Base-by-base conservation (phyloP, 768 basidiomycete genomes). In the Hericium coralloides region DNA sequence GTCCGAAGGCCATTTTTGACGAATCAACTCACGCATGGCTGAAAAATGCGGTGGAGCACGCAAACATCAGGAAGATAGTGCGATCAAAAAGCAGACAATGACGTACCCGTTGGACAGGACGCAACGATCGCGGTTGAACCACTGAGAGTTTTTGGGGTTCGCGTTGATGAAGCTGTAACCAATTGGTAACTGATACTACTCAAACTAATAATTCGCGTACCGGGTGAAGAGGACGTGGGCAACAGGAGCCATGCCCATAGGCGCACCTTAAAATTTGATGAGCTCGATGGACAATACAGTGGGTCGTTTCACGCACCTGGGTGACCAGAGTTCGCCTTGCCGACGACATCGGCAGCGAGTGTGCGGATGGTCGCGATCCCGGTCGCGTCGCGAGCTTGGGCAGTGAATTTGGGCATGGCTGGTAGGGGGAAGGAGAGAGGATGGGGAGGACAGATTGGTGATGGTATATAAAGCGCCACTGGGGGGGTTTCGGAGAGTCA, bases 61-160 rank as follows among this genome's bases (percentile, higher is more conserved):
- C 43, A 47, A 15, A 5, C 7, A 2, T 31, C 31, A 31, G 31
- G 6, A 9, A 31, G 10, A 31, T 9, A 31, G 31, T 8, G 2
- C 26, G 26, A 31, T 4, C 26, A 31, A 2, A 15, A 39, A 25
- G 45, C 25, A 36, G 12, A 36, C 18, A 39, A 51, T 31, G 10
- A 73, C 87, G 63, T 72, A 93, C 84, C 93, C 93, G 68, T 95
- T 95, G 62, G 94, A 97, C 63, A 97, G 84, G 59, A 98, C 94
- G 66, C 95, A 98, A 73, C 94, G 87, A 77, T 97, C 94, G 59
- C 95, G 87, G 75, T 95, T 95, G 75, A 87, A 88, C 94, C 92
- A 95, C 71, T 91, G 86, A 43, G 93, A 84, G 76, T 79, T 87
- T 71, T 84, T 85, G 52, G 93, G 89, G 74, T 93, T 95, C 66